Base-by-base conservation (phyloP, 2,329 filamentous ascomycete species). In the Paracamarosporium sp. region DNA sequence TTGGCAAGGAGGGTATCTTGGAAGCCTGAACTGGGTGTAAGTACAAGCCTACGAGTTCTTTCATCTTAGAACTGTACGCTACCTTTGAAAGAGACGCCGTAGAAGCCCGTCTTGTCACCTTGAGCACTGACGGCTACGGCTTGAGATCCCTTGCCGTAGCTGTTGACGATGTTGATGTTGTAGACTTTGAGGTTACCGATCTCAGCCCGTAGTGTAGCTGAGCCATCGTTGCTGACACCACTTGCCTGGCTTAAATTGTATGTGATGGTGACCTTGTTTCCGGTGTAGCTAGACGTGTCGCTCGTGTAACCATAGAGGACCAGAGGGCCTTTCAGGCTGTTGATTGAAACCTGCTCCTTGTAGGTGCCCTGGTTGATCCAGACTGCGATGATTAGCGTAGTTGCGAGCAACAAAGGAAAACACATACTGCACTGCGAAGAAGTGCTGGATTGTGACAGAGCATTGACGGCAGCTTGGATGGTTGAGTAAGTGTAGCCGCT, bases 331-430 rank as follows among this genome's bases (percentile, higher is more conserved):
- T 74, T 76, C 45, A 83, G 79, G 0, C 72, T 61, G 3, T 80
- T 73, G 41, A 89, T 79, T 63, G 81, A 82, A 38, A 88, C 84
- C 67, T 88, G 86, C 69, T 88, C 86, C 2, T 74, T 76, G 79
- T 89, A 88, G 33, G 84, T 86, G 8, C 86, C 86, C 24, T 81
- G 72, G 64, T 84, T 71, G 72, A 90, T 84, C 76, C 89, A 90
- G 74, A 90, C 48, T 51, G 15, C 4, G 12, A n/a, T 13, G 22
- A 13, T 51, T n/a, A 51, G 36, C 15, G n/a, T 27, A n/a, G n/a
- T 43, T 12, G 5, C 2, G 4, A 11, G 15, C 11, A 17, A 3
- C n/a, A 8, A 4, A 25, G 15, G 15, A 5, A 27, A 3, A 8
- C 6, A 33, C 48, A 15, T 51, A 51, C 48, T 86, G 67, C 82